Evolutionary conservation across 345 rosid genomes (phyloP), one percentile per base, ranked within the genome.

Genomic region (Ceriops decandra): DNA sequence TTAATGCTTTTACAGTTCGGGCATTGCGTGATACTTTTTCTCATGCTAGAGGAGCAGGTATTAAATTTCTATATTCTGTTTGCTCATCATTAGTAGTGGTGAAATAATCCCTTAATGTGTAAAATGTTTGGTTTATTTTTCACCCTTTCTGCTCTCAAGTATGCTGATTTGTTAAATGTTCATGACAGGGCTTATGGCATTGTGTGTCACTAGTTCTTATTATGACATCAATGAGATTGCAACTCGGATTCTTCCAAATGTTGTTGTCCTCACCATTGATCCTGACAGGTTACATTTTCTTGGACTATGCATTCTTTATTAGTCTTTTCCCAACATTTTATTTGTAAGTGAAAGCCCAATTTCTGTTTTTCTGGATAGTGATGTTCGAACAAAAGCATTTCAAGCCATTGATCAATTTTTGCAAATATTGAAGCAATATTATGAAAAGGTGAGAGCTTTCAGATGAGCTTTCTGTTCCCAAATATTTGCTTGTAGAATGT

Each of bases 1-100:
- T 95, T 56, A 95, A 95, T 84, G 99, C 99, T 68, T 95, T 95
- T 82, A 91, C 98, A 35, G 99, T 89, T 61, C 99, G 99, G 83
- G 99, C 99, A 56, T 63, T 95, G 79, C 91, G 96, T 57, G 99
- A 95, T 83, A 84, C 93, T 52, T 95, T 95, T 78, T 83, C 99
- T 78, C 96, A 93, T 81, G 99, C 99, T 71, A 88, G 99, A 75
- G 99, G 92, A 78, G 99, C 99, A 82, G 99, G 99, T 95, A 88
- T 67, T 66, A 68, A 51, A 70, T 60, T 26, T 68, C 36, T 61
- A 20, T 54, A 52, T 64, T 58, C 24, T 61, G 35, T 49, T 68
- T 64, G 11, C 38, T 52, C 27, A 8, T 35, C 7, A 19, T 19
- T 62, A 13, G 22, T 11, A 13, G 20, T 42, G 19, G 20, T 30